Conservation (phyloP, 352 stramenopile genomes). For the Phytopythium chamaehyphon region DNA sequence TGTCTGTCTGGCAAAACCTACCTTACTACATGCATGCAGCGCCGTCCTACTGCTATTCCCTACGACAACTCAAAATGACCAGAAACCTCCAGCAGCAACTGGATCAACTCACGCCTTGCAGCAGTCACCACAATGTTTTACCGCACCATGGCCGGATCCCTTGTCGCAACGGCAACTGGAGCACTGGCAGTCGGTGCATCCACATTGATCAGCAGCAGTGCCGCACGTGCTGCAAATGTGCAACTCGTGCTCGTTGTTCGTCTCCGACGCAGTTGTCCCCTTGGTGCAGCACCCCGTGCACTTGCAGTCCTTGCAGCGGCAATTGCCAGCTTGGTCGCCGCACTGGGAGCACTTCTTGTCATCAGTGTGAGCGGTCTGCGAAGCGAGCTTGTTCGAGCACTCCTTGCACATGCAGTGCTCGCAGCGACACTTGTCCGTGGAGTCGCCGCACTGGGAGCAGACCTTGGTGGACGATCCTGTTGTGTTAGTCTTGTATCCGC, state of each 20-base stretch:
- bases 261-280: constrained; percentile 2
- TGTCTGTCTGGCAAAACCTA: no score
- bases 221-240: constrained; percentile 16
- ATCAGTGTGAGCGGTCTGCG: no score
- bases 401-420: constrained; percentile 5
- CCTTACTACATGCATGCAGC: background rate
- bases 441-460: no score
- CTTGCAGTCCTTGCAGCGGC: constrained; percentile 29
- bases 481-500: constrained; percentile 8
- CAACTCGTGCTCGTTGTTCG: background rate
- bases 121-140: background rate
- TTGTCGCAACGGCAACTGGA: constrained; percentile 8
- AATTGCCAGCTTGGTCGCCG: constrained; percentile 13
- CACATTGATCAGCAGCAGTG: constrained; percentile 15
- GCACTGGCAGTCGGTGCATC: constrained; percentile 23
- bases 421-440: background rate
- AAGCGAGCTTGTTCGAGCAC: background rate
- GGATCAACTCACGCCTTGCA: background rate
- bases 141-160: no score
- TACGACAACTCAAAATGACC: no score
- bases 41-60: background rate
- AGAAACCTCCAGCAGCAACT: no score
- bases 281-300: constrained; percentile 26
- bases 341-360: constrained; percentile 20
- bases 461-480: constrained; percentile 3